These are phyloP conservation scores for Tricholoma saponaceum DNA, from an alignment of 768 basidiomycete species.

Conservation along the genomic window DNA sequence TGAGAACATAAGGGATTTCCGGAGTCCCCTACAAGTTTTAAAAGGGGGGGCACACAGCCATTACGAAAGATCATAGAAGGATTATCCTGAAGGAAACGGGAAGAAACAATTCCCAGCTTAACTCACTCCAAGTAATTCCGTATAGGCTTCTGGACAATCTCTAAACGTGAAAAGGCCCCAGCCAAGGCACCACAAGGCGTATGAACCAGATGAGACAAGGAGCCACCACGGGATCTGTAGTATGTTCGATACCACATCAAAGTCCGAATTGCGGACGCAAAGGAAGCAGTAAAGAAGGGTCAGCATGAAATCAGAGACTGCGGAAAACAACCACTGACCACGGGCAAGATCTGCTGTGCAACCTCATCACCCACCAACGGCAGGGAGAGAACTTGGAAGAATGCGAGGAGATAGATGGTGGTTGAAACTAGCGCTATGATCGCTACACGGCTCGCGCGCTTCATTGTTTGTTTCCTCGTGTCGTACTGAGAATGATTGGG, in stretches of 20 bases:
- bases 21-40: background rate
- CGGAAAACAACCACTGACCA: conserved; percentile 38
- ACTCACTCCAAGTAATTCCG: conserved; percentile 58
- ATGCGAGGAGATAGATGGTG: conserved; percentile 50
- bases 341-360: conserved; percentile 48
- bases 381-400: conserved; percentile 51
- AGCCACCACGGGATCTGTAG: conserved; percentile 80
- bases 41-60: background rate
- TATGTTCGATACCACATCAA: conserved; percentile 67
- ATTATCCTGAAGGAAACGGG: background rate
- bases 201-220: conserved; percentile 75
- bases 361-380: conserved; percentile 45
- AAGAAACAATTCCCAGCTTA: background rate
- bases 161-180: conserved; percentile 69
- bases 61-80: background rate
- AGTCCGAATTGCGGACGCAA: no score
- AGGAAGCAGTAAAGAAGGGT: background rate
- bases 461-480: conserved; percentile 37
- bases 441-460: conserved; percentile 54
- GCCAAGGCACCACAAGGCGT: conserved; percentile 73
- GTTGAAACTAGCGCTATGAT: conserved; percentile 37
- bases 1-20: background rate
- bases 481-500: background rate
- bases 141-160: conserved; percentile 79
- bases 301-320: background rate